Percentiles rank a stretch among this genome's conserved stretches.
Evolutionary conservation across 176 grass and related monocot species (phyloP).

Genomic region (Avena insularis): DNA sequence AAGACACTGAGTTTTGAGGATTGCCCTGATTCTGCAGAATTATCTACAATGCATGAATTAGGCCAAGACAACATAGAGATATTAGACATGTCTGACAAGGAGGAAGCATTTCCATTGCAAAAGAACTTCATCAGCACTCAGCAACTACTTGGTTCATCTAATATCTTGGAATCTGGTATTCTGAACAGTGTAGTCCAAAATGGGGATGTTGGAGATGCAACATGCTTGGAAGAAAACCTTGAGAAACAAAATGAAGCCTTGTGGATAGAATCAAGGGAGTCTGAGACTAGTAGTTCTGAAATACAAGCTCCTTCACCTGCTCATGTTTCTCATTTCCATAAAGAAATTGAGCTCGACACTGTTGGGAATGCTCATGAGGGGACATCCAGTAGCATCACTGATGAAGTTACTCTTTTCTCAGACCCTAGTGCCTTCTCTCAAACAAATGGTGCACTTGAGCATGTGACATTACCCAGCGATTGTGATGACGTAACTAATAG

Average conservation of each 20-base stretch:
- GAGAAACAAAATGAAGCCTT: constrained; percentile 36
- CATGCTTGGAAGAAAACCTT: constrained; percentile 32
- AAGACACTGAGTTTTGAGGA: constrained; percentile 71
- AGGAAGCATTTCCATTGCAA: constrained; percentile 36
- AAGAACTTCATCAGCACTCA: constrained; percentile 36
- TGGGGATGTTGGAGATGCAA: constrained; percentile 17
- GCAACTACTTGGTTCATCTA: constrained; percentile 28
- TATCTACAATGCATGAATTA: constrained; percentile 28
- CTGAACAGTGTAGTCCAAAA: constrained; percentile 39
- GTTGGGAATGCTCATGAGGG: background rate
- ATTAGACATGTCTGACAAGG: constrained; percentile 23
- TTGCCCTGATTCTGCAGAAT: constrained; percentile 41
- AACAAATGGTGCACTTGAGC: constrained; percentile 40
- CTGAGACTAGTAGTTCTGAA: constrained; percentile 38
- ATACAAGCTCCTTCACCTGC: constrained; percentile 34
- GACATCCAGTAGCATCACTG: background rate
- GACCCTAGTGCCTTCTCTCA: constrained; percentile 29
- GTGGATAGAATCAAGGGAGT: background rate
- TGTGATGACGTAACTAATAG: constrained; percentile 24
- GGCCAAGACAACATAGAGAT: constrained; percentile 39
- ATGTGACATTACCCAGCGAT: constrained; percentile 15
- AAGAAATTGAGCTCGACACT: constrained; percentile 10
- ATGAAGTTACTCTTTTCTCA: constrained; percentile 40
- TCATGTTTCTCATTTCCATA: constrained; percentile 40
- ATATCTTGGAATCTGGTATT: constrained; percentile 43